Conservation (phyloP, 2,329 filamentous ascomycete species). For the Ascochyta clinopodiicola region DNA sequence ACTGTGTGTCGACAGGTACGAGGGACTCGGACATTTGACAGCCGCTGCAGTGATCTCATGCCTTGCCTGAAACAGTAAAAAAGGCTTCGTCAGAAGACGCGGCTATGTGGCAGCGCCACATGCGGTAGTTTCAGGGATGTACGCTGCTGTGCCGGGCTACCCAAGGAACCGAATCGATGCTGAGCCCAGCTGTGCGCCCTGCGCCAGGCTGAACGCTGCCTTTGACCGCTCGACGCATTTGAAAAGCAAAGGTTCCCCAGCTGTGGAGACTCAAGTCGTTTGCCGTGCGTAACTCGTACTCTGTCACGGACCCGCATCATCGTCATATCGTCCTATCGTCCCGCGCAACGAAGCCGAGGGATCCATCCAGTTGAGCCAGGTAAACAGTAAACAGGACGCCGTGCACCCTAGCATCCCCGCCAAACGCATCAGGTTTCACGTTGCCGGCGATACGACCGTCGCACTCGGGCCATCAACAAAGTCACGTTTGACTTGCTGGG, state of each 20-base stretch:
- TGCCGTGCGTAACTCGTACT: slow-evolving; percentile 3
- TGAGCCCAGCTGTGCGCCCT: slow-evolving; percentile 4
- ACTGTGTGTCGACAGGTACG: not conserved
- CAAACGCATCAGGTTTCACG: slow-evolving; percentile 41
- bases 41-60: slow-evolving; percentile 13
- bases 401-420: slow-evolving; percentile 29
- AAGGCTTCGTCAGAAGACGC: slow-evolving; percentile 13
- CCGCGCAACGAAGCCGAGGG: slow-evolving; percentile 15
- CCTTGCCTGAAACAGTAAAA: slow-evolving; percentile 17
- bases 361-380: slow-evolving; percentile 7
- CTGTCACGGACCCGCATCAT: slow-evolving; percentile 11
- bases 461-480: slow-evolving; percentile 29
- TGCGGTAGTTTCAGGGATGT: slow-evolving; percentile 15
- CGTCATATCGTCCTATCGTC: slow-evolving; percentile 17
- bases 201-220: slow-evolving; percentile 15
- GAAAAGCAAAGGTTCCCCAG: slow-evolving; percentile 12
- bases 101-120: slow-evolving; percentile 16
- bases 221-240: slow-evolving; percentile 4
- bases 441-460: slow-evolving; percentile 25
- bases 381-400: slow-evolving; percentile 34
- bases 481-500: slow-evolving; percentile 21
- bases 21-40: slow-evolving; percentile 3
- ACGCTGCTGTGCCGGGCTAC: slow-evolving; percentile 15
- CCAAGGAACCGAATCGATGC: slow-evolving; percentile 9
- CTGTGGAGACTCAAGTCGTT: slow-evolving; percentile 7